Conservation (phyloP, 2,329 filamentous ascomycete genomes). For the Ophiognomonia clavigignenti-juglandacearum region DNA sequence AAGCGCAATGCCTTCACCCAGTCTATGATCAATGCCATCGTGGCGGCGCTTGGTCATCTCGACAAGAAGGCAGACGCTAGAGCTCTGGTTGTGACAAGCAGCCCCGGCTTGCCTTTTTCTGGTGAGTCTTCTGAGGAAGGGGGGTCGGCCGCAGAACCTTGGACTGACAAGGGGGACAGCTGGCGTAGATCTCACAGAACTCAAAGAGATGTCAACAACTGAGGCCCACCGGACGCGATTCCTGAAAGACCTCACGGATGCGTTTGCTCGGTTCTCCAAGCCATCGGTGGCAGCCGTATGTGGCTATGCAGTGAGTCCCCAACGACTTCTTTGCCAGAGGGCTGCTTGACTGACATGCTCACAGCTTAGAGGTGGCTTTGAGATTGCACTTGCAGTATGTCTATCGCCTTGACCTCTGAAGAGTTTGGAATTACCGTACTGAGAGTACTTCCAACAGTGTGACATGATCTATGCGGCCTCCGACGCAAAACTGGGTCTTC, state of each 20-base stretch:
- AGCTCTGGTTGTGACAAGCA: constrained; percentile 34
- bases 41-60: constrained; percentile 24
- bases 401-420: not conserved
- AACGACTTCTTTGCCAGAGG: not conserved
- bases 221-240: constrained; percentile 22
- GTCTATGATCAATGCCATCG: constrained; percentile 44
- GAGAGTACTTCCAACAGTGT: constrained; percentile 21
- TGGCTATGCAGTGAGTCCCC: constrained; percentile 41
- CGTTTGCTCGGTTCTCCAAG: constrained; percentile 34
- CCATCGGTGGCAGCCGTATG: constrained; percentile 45
- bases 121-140: constrained; percentile 22
- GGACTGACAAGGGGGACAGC: no score
- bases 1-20: constrained; percentile 57
- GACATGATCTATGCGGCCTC: constrained; percentile 30
- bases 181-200: constrained; percentile 20
- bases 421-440: no score
- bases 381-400: constrained; percentile 40
- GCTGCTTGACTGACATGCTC: not conserved
- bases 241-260: constrained; percentile 36
- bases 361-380: constrained; percentile 46
- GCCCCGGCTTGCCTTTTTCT: constrained; percentile 29
- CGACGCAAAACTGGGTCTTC: constrained; percentile 25
- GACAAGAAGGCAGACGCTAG: constrained; percentile 23
- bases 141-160: no score
- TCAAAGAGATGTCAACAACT: constrained; percentile 19